Evolutionary conservation across 495 filamentous ascomycete genomes (phyloP), one percentile per base, ranked within the genome.

Genomic region (Pyrenopolyporus hunteri): DNA sequence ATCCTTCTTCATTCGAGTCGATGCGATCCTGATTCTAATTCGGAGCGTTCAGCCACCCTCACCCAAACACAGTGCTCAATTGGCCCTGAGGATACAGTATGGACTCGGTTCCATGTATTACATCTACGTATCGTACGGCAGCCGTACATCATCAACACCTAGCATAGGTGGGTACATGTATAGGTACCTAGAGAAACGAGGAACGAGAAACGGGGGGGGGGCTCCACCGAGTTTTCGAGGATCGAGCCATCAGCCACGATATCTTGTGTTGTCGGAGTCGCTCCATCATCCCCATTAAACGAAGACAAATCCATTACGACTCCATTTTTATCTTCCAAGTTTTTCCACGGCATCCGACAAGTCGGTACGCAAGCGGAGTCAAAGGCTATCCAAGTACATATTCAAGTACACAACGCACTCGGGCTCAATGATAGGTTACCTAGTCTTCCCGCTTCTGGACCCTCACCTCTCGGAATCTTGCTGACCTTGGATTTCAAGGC

Each of bases 161-260:
- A n/a, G n/a, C n/a, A n/a, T n/a, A n/a, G n/a, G n/a, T n/a, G n/a
- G n/a, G n/a, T n/a, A n/a, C n/a, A n/a, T n/a, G n/a, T n/a, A n/a
- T n/a, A n/a, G n/a, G n/a, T n/a, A n/a, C n/a, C n/a, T n/a, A n/a
- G n/a, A n/a, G n/a, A n/a, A n/a, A n/a, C n/a, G n/a, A n/a, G n/a
- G n/a, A n/a, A n/a, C n/a, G n/a, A n/a, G n/a, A n/a, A n/a, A n/a
- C n/a, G n/a, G n/a, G n/a, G n/a, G n/a, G n/a, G n/a, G n/a, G n/a
- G 3, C 53, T 48, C 60, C 60, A 57, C 53, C 33, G 47, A 6
- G 39, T 46, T 44, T 35, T 63, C 32, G 28, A 42, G 33, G 23
- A 62, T 62, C 44, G 56, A 62, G 50, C 53, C 48, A 64, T 59
- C 53, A 59, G 61, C 54, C 47, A 59, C 54, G 61, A 64, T 57